A percentile compares a stretch with the other conserved stretches of the same genome.
These are phyloP conservation scores for Rhipidocladum racemiflorum DNA, from an alignment of 176 grass and related monocot genomes.

Conservation along the genomic window DNA sequence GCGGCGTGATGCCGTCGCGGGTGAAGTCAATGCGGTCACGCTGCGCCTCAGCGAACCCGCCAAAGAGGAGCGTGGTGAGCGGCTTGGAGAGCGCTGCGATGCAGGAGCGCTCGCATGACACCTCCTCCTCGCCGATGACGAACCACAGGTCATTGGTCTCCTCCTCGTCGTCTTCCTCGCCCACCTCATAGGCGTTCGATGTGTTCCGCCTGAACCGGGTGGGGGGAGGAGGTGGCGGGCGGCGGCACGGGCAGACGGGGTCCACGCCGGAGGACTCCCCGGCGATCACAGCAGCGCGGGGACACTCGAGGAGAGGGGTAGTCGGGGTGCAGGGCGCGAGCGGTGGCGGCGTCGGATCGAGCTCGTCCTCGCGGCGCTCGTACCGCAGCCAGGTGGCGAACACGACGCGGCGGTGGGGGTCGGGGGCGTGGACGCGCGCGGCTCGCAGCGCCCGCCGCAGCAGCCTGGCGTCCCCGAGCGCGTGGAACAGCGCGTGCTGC, in stretches of 20 bases:
- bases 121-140: conserved; percentile 74
- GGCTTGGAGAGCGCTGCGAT: conserved; percentile 78
- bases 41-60: conserved; percentile 80
- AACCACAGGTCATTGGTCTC: conserved; percentile 83
- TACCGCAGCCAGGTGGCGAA: conserved; percentile 87
- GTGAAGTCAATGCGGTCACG: conserved; percentile 80
- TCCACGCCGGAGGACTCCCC: conserved; percentile 34
- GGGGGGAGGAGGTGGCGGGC: conserved; percentile 6
- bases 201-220: conserved; percentile 17
- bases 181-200: not conserved
- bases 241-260: conserved; percentile 61
- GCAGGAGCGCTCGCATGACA: conserved; percentile 76
- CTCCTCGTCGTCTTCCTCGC: conserved; percentile 35
- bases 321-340: conserved; percentile 59
- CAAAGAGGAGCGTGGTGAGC: conserved; percentile 81
- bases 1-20: conserved; percentile 63
- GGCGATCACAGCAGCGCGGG: conserved; percentile 59
- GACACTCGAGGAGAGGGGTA: conserved; percentile 79
- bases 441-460: conserved; percentile 64
- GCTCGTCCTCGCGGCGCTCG: conserved; percentile 84
- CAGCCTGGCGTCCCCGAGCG: conserved; percentile 55
- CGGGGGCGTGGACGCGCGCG: conserved; percentile 63
- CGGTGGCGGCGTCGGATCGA: conserved; percentile 50
- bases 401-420: conserved; percentile 79
- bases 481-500: conserved; percentile 75